phyloP scores from a whole-genome alignment of 2,329 filamentous ascomycete species.

The Fusarium sp. region DNA sequence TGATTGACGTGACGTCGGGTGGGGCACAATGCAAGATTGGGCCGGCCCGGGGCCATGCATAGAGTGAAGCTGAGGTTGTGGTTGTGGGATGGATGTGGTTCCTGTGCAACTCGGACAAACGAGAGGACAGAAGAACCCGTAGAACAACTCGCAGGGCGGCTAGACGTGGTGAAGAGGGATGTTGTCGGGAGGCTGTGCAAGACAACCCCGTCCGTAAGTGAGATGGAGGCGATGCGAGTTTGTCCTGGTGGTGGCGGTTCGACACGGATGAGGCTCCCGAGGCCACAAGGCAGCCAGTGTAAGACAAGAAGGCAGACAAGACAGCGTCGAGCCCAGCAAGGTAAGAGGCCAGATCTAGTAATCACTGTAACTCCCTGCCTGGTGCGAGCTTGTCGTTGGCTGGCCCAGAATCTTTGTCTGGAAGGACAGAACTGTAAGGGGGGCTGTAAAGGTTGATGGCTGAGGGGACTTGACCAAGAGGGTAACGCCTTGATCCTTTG shows the following conservation, averaged over 20 bases:
- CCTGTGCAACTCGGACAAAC: background rate
- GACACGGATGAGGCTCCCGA: constrained; percentile 20
- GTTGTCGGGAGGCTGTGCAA: constrained; percentile 15
- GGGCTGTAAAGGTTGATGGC: background rate
- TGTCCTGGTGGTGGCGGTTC: constrained; percentile 12
- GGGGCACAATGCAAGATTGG: constrained; percentile 25
- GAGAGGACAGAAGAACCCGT: constrained; percentile 4
- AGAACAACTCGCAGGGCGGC: constrained; percentile 7
- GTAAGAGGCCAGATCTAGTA: background rate
- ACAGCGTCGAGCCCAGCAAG: constrained; percentile 6
- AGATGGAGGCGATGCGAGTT: constrained; percentile 16
- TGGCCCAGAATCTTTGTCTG: background rate
- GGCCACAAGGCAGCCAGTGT: constrained; percentile 8
- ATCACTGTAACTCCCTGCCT: background rate
- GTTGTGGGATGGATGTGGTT: background rate
- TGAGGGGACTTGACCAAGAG: background rate
- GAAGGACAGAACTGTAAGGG: background rate
- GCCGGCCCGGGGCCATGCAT: constrained; percentile 5
- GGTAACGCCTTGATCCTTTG: background rate
- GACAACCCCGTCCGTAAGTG: constrained; percentile 8
- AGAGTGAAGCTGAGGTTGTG: background rate
- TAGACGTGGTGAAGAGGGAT: constrained; percentile 8
- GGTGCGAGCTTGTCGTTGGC: background rate
- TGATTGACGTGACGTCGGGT: constrained; percentile 40
- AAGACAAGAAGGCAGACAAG: constrained; percentile 14